Conservation (phyloP, 2,329 filamentous ascomycete species). For the Alternaria consortialis region DNA sequence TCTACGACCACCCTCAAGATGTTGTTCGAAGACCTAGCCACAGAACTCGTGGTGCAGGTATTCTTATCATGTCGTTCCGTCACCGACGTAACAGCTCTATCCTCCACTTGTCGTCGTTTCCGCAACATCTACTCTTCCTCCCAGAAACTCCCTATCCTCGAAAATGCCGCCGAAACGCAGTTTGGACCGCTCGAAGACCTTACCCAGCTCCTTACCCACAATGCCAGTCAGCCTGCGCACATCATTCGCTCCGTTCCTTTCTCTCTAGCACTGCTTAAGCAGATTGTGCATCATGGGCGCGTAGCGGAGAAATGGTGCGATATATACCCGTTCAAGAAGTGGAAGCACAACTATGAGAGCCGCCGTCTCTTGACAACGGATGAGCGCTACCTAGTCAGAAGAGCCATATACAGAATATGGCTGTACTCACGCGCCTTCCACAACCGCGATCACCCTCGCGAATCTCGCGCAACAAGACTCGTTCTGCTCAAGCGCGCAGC, state of each 20-base stretch:
- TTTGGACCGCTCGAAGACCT: constrained; percentile 67
- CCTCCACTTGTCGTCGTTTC: constrained; percentile 64
- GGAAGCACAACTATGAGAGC: constrained; percentile 65
- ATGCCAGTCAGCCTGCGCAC: constrained; percentile 67
- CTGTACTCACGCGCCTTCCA: constrained; percentile 68
- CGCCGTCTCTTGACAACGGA: constrained; percentile 61
- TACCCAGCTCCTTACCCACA: constrained; percentile 68
- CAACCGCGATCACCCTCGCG: constrained; percentile 60
- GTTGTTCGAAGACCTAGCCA: constrained; percentile 64
- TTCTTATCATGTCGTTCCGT: constrained; percentile 63
- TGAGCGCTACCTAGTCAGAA: constrained; percentile 63
- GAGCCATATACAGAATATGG: constrained; percentile 69
- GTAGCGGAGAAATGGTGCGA: constrained; percentile 66
- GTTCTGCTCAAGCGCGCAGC: constrained; percentile 62
- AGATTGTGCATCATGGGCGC: constrained; percentile 63
- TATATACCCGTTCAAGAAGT: constrained; percentile 71
- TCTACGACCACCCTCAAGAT: constrained; percentile 51
- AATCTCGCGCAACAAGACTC: constrained; percentile 57
- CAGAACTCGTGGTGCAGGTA: constrained; percentile 67
- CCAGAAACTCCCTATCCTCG: constrained; percentile 64
- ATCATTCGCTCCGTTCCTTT: constrained; percentile 61
- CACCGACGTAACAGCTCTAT: constrained; percentile 63
- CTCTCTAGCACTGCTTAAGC: constrained; percentile 64
- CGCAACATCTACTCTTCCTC: constrained; percentile 62
- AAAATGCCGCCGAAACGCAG: constrained; percentile 62